Evolutionary conservation across 2,329 filamentous ascomycete genomes (phyloP), one percentile per base, ranked within the genome.

Genomic region (Sporothrix phasma): DNA sequence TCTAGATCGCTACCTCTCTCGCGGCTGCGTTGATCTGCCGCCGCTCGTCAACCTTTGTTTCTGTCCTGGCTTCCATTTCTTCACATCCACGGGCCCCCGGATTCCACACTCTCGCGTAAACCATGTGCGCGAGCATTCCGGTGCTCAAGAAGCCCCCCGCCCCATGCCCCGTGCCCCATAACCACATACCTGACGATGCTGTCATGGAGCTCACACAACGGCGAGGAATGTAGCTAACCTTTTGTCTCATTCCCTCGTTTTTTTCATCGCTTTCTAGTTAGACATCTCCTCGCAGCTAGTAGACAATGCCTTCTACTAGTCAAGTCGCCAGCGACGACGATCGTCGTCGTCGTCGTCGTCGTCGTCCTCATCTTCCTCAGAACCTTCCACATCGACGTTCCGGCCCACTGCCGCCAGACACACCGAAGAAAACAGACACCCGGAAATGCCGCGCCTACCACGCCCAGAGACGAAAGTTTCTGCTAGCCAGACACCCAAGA

Each of bases 401-500:
- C 53, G 56, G 43, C n/a, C n/a, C n/a, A 54, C 22, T 22, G 65
- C 67, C 17, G 61, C 66, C n/a, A n/a, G 3, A 31, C 67, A 24
- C 67, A 65, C 39, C 56, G 59, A n/a, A 68, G 65, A 39, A 60
- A 61, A n/a, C 72, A n/a, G 31, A 45, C 26, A 39, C 51, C 19
- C n/a, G 37, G 17, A 26, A 22, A 58, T 46, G 10, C 31, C 4
- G 13, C 49, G 43, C 66, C 70, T 29, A 66, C 69, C 39, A 74
- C 73, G 0, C 71, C 73, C 3, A 65, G 69, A 24, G 69, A 69
- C 69, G 66, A 54, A 69, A 68, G 61, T 67, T 17, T 69, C 72
- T 41, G 68, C 66, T 22, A 66, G 66, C 46, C 68, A 69, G n/a
- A 76, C 75, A 4, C 76, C 79, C 17, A 78, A 78, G 70, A 78